Conservation (phyloP, 2,329 filamentous ascomycete genomes). For the Ophiocordyceps camponoti-leonardi region DNA sequence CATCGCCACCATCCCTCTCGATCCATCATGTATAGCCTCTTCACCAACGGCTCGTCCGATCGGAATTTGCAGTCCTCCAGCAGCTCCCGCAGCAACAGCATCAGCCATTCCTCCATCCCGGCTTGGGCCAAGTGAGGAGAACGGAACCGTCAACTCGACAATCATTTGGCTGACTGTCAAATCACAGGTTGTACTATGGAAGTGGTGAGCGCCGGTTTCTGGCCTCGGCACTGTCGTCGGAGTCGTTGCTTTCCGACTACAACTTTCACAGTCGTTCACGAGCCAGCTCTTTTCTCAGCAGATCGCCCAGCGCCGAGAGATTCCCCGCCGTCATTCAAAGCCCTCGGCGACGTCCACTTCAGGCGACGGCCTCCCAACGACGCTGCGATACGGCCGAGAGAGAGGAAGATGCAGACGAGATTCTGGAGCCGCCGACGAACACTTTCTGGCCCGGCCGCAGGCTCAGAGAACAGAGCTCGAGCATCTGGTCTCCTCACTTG, state of each 20-base stretch:
- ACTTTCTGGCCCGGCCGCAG: slow-evolving; percentile 9
- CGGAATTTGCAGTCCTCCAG: slow-evolving; percentile 33
- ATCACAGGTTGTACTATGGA: slow-evolving; percentile 48
- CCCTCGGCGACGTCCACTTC: slow-evolving; percentile 25
- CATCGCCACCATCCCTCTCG: slow-evolving; percentile 35
- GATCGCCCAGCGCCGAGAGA: slow-evolving; percentile 32
- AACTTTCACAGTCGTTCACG: slow-evolving; percentile 28
- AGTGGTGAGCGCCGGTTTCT: slow-evolving; percentile 42
- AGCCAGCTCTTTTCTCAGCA: slow-evolving; percentile 25
- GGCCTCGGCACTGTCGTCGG: slow-evolving; percentile 23
- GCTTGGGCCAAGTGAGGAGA: slow-evolving; percentile 32
- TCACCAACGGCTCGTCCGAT: slow-evolving; percentile 30
- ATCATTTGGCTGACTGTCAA: neutral
- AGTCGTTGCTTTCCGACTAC: slow-evolving; percentile 23
- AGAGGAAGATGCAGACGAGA: neutral
- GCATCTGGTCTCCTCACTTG: slow-evolving; percentile 60
- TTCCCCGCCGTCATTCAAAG: slow-evolving; percentile 27
- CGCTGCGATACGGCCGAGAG: neutral
- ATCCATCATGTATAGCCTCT: slow-evolving; percentile 30
- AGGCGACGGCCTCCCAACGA: slow-evolving; percentile 10
- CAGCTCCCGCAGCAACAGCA: slow-evolving; percentile 29
- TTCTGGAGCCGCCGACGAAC: slow-evolving; percentile 19
- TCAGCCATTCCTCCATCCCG: slow-evolving; percentile 28
- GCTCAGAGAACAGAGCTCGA: slow-evolving; percentile 33
- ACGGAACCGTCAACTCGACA: neutral